Evolutionary conservation across 495 filamentous ascomycete species (phyloP), one percentile per base, ranked within the genome.

Genomic region (Aspergillus sclerotioniger): DNA sequence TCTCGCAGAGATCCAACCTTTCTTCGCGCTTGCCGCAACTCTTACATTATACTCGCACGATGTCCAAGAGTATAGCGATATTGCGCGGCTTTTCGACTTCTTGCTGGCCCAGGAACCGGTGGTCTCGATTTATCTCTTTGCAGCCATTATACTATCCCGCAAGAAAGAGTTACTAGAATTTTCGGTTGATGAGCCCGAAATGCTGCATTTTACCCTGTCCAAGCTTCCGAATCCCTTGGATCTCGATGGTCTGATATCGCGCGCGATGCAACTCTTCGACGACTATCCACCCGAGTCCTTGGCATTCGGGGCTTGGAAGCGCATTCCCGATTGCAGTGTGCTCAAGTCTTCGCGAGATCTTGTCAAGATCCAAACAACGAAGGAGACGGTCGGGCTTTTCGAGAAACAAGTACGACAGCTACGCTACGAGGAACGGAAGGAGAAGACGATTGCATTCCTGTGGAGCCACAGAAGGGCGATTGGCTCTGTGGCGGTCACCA

Each of bases 31-130:
- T 15, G 82, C 88, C 6, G 91, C 92, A 28, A 96, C 91, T 0
- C 78, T 98, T 25, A 98, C 94, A 16, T 83, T 98, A 67, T 98
- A 97, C 71, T 91, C 94, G 29, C 94, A 98, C 71, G 91, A 96
- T 66, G 91, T 98, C 56, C 85, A 93, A 70, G 89, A 87, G 47
- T 96, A 95, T 69, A 85, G 85, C 58, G 87, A 90, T 59, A 96
- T 91, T 66, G 82, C 93, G 12, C 83, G 94, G 21, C 76, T 98
- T 0, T 98, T 96, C 67, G 94, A 98, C 72, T 91, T 90, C 53
- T 75, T 98, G 8, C 76, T 98, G 12, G 91, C 95, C 6, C 80
- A 82, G 53, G 91, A 93, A 69, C 89, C 92, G 8, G 87, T 88
- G 35, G 90, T 96, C 59, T 84, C 87, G 21, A 77, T 98, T 15